These are phyloP conservation scores for Aureobasidium vineae DNA, from an alignment of 2,329 filamentous ascomycete species.

Conservation along the genomic window DNA sequence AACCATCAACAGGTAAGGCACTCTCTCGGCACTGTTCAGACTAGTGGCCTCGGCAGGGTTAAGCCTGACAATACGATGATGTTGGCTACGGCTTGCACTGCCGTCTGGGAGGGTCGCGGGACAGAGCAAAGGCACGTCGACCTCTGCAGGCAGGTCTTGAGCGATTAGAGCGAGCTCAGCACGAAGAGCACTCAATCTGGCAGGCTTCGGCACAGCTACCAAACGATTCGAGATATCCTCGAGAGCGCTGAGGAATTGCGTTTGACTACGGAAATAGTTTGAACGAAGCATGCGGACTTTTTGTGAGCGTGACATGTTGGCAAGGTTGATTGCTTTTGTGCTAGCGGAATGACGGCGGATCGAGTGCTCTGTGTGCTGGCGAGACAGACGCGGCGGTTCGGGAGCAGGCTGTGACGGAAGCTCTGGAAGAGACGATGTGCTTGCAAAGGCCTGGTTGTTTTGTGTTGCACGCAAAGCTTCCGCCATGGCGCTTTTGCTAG, in stretches of 20 bases:
- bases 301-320: conserved; percentile 63
- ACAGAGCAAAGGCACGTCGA: conserved; percentile 79
- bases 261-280: conserved; percentile 80
- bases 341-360: conserved; percentile 56
- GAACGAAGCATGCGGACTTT: conserved; percentile 72
- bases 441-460: conserved; percentile 35
- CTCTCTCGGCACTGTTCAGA: conserved; percentile 81
- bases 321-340: conserved; percentile 57
- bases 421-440: conserved; percentile 39
- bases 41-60: conserved; percentile 84
- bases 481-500: neutral
- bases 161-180: conserved; percentile 78
- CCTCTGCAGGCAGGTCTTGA: conserved; percentile 76
- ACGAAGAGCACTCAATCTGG: conserved; percentile 74
- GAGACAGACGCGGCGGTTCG: conserved; percentile 28
- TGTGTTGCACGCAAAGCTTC: conserved; percentile 36
- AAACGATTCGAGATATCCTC: conserved; percentile 84
- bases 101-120: conserved; percentile 72
- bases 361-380: conserved; percentile 38
- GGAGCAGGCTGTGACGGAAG: conserved; percentile 29
- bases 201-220: conserved; percentile 76
- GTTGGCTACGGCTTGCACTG: conserved; percentile 69
- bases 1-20: conserved; percentile 81
- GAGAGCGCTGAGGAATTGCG: conserved; percentile 74
- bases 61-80: conserved; percentile 78